Base-by-base conservation (phyloP, 1,284 basidiomycete genomes). In the Malassezia caprae region DNA sequence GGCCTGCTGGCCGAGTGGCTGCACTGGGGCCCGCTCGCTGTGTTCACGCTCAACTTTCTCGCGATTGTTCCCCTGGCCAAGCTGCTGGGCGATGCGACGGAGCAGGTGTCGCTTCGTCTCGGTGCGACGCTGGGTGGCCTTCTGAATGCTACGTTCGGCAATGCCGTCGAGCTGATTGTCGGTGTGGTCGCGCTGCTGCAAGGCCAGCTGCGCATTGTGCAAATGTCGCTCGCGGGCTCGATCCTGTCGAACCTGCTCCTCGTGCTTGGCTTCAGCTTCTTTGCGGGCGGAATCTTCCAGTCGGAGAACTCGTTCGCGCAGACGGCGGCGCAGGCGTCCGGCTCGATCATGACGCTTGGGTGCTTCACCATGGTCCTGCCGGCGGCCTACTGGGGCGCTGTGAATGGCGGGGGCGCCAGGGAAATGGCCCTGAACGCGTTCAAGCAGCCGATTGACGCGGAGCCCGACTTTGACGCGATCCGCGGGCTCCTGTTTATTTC, bases 311-410 rank as follows among this genome's bases (percentile, higher is more conserved):
- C 59, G 10, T 74, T 74, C 48, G 69, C 71, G 51, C 65, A 69
- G 56, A 74, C 72, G 1, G 67, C 72, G 6, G 72, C 72, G 21
- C 72, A 74, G 61, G 70, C 72, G 1, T 62, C 57, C 12, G 69
- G 61, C 37, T 67, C 64, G n/a, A 72, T 93, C 56, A 86, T 91
- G 86, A 90, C 87, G 4, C 78, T 93, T 31, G 81, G 88, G 6
- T 87, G 86, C 74, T 88, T 91, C 74, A 90, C 88, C 26, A 80
- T 94, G 37, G 85, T 90, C 59, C 85, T 94, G 55, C 89, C 89
- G n/a, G 89, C 89, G 28, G 89, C 89, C 0, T 91, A 88, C 69
- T 80, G 84, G 68, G 59, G 58, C 48, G 62, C 62, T 24, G 37
- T 60, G 30, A 61, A 55, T 21, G 40, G 30, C 12, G 21, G 23